These are phyloP conservation scores for Moringa oleifera DNA, from an alignment of 345 rosid species.

Conservation along the genomic window DNA sequence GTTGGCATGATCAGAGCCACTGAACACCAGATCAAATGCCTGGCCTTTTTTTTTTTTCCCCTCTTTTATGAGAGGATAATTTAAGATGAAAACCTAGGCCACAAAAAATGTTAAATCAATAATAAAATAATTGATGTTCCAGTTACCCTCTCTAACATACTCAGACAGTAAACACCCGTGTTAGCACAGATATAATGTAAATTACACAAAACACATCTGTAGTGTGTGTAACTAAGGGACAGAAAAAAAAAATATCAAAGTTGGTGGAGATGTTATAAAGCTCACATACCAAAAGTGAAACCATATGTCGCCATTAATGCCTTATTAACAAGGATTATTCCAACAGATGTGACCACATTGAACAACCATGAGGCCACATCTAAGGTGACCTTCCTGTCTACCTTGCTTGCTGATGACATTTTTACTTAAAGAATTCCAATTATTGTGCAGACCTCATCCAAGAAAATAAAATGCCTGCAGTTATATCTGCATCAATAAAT, in stretches of 20 bases:
- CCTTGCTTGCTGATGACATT: constrained; percentile 69
- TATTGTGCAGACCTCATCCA: constrained; percentile 19
- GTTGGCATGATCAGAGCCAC: neutral
- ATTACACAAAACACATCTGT: neutral
- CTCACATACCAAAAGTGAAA: constrained; percentile 76
- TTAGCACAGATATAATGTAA: neutral
- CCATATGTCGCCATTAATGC: constrained; percentile 95
- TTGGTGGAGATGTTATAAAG: neutral
- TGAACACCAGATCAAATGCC: neutral
- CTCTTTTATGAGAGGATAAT: no score
- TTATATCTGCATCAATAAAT: neutral
- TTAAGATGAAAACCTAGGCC: no score
- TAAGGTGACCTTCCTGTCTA: constrained; percentile 66
- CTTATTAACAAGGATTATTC: constrained; percentile 93
- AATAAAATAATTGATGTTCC: no score
- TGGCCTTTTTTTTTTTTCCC: no score
- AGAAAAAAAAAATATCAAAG: constrained; percentile 5
- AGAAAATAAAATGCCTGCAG: neutral
- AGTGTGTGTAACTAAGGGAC: neutral
- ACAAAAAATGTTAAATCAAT: no score
- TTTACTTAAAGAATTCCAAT: constrained; percentile 13
- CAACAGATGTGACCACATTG: constrained; percentile 97
- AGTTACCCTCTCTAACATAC: neutral
- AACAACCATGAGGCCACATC: constrained; percentile 96
- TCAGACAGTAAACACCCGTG: neutral